Conservation (phyloP, 1,139 yeast species). For the Debaryomyces psychrophilus region DNA sequence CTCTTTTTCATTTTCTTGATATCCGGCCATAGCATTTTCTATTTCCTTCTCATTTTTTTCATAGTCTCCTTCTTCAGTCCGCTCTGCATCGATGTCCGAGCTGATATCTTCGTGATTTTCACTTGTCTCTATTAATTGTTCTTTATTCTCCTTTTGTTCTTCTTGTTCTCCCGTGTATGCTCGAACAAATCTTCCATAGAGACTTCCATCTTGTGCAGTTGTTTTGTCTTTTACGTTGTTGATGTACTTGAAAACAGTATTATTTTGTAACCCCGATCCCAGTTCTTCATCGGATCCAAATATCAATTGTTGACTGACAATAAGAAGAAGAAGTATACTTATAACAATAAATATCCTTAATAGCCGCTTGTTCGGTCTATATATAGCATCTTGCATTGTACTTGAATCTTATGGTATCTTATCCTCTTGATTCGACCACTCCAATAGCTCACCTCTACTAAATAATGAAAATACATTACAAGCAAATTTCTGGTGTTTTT, state of each 20-base stretch:
- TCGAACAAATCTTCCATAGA: neutral
- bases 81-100: neutral
- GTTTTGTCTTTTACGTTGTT: neutral
- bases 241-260: neutral
- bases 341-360: conserved; percentile 1
- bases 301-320: neutral
- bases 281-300: neutral
- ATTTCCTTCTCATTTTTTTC: neutral
- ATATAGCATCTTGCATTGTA: neutral
- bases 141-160: neutral
- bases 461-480: neutral
- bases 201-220: neutral
- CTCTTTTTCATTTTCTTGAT: neutral
- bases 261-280: neutral
- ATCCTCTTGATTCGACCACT: neutral
- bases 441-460: neutral
- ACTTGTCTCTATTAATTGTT: neutral
- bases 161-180: neutral
- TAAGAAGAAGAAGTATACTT: neutral
- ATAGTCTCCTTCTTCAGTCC: too few species aligned
- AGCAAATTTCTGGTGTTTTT: neutral
- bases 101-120: neutral
- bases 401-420: conserved; percentile 1
- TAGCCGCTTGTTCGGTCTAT: conserved; percentile 4
- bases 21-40: neutral